Evolutionary conservation across 305 asterid genomes (phyloP).

Genomic region (Solanum aculeatissimum): DNA sequence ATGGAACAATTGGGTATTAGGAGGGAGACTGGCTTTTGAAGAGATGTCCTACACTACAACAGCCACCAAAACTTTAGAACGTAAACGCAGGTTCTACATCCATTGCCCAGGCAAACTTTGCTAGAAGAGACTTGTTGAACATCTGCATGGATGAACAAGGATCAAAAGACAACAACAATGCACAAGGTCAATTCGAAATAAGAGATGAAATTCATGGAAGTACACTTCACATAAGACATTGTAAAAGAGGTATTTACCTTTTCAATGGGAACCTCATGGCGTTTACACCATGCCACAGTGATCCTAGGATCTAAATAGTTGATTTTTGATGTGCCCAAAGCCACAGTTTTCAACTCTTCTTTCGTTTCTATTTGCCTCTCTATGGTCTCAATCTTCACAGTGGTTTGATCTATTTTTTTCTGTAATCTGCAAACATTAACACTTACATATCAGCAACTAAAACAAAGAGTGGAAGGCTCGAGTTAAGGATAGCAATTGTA

Average conservation of each 20-base stretch:
- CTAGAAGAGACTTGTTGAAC: slow-evolving; percentile 91
- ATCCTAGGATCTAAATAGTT: slow-evolving; percentile 96
- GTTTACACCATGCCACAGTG: slow-evolving; percentile 99
- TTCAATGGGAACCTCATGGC: slow-evolving; percentile 94
- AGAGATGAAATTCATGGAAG: neutral
- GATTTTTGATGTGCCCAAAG: slow-evolving; percentile 93
- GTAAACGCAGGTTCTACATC: slow-evolving; percentile 89
- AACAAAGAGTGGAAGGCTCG: neutral
- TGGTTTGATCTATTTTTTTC: slow-evolving; percentile 72
- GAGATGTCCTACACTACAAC: slow-evolving; percentile 5
- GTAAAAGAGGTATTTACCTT: slow-evolving; percentile 36
- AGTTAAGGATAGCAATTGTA: slow-evolving; percentile 18
- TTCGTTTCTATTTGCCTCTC: slow-evolving; percentile 72
- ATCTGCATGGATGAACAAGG: slow-evolving; percentile 40
- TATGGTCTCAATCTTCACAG: slow-evolving; percentile 62
- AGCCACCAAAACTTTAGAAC: slow-evolving; percentile 31
- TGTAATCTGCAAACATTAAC: slow-evolving; percentile 46
- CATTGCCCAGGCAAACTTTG: slow-evolving; percentile 97
- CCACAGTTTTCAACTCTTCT: slow-evolving; percentile 85
- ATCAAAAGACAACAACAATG: neutral
- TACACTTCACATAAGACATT: neutral
- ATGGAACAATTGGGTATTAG: neutral
- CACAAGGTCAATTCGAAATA: neutral
- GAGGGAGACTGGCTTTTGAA: neutral
- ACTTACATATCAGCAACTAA: slow-evolving; percentile 9